Evolutionary conservation across 441 rosid species (phyloP).

Genomic region (Pelargonium cotyledonis): DNA sequence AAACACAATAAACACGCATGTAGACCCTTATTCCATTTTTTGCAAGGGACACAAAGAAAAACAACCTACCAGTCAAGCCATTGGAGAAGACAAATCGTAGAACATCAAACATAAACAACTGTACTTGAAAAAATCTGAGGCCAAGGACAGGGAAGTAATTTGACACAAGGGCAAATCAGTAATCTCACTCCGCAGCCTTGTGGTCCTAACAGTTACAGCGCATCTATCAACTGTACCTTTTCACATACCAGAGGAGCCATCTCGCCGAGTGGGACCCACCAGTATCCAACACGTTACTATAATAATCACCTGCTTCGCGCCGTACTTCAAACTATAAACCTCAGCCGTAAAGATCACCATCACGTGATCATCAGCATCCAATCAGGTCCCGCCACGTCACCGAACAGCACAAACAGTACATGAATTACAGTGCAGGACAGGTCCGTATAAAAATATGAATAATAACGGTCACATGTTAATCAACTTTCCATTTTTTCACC

Average conservation of each 20-base stretch:
- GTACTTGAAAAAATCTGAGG: too few species aligned
- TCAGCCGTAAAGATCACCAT: background rate
- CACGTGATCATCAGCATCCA: background rate
- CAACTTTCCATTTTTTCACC: too few species aligned
- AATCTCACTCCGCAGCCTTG: background rate
- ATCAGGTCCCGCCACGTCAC: background rate
- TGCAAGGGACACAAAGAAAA: too few species aligned
- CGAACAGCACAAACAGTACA: background rate
- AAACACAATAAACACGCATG: background rate
- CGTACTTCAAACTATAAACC: background rate
- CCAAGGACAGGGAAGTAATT: background rate
- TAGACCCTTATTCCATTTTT: background rate
- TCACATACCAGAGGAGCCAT: background rate
- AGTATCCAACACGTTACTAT: background rate
- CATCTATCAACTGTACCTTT: background rate
- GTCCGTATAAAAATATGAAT: background rate
- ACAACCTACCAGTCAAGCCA: background rate
- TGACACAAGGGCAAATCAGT: background rate
- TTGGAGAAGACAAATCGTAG: too few species aligned
- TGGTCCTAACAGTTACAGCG: background rate
- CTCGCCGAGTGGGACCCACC: background rate
- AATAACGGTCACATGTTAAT: background rate
- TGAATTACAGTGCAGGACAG: background rate
- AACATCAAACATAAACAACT: background rate
- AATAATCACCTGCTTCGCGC: background rate